Percentiles rank a stretch among this genome's conserved stretches.
These are phyloP conservation scores for Cystobasidiopsis lactophilus DNA, from an alignment of 768 basidiomycete genomes.

Conservation along the genomic window DNA sequence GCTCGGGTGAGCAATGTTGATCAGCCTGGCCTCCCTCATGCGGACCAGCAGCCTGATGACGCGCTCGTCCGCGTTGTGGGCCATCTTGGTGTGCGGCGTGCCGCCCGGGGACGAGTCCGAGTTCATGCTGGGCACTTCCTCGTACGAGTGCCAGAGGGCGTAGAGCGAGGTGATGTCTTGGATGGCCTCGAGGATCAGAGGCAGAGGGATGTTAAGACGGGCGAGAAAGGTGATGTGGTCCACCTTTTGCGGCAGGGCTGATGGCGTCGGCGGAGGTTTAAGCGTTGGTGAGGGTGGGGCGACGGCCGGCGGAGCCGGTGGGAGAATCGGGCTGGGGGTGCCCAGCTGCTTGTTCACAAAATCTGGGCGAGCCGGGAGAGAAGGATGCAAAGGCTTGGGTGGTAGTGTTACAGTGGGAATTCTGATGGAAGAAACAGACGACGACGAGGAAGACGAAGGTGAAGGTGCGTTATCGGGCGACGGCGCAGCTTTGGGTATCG, in stretches of 20 bases:
- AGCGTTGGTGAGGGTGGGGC: slow-evolving; percentile 11
- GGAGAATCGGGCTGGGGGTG: not conserved
- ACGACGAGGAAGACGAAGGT: slow-evolving; percentile 20
- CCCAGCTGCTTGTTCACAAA: not conserved
- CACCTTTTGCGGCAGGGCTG: slow-evolving; percentile 30
- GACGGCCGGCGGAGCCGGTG: slow-evolving; percentile 5
- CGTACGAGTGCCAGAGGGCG: slow-evolving; percentile 55
- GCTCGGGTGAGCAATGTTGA: slow-evolving; percentile 9
- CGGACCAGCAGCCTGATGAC: slow-evolving; percentile 2
- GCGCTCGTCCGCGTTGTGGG: slow-evolving; percentile 4
- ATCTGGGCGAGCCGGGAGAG: slow-evolving; percentile 6
- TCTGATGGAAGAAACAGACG: not conserved
- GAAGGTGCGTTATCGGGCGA: not conserved
- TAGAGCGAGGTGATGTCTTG: slow-evolving; percentile 84
- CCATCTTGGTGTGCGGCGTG: not conserved
- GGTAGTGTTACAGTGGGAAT: not conserved
- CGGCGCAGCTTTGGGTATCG: slow-evolving; percentile 1
- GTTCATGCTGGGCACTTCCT: slow-evolving; percentile 9
- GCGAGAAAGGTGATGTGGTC: slow-evolving; percentile 67
- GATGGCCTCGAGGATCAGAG: slow-evolving; percentile 56
- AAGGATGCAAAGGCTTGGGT: slow-evolving; percentile 6
- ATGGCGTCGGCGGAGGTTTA: slow-evolving; percentile 7
- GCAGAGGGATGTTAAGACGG: slow-evolving; percentile 54
- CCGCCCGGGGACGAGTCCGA: not conserved
- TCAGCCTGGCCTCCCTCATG: slow-evolving; percentile 5